These are phyloP conservation scores for Termitomyces sp. DNA, from an alignment of 768 basidiomycete genomes.

Conservation along the genomic window DNA sequence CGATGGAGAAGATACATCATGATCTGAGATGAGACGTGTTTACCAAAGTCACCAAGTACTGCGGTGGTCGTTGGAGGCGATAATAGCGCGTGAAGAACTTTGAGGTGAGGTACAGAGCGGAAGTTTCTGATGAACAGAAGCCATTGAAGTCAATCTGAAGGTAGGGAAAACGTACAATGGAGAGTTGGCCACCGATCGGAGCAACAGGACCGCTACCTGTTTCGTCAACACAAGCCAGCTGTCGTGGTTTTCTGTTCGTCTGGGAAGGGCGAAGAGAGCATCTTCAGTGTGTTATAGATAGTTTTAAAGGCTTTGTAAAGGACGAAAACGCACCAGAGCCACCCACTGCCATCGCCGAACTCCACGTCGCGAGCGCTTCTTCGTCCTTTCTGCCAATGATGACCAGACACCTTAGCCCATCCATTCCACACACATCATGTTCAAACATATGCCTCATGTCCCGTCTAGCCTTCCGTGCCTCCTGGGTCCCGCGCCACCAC, in stretches of 20 bases:
- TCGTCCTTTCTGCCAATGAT: slow-evolving; percentile 50
- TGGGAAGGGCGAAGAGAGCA: slow-evolving; percentile 33
- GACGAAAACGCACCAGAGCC: slow-evolving; percentile 24
- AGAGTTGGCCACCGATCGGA: slow-evolving; percentile 43
- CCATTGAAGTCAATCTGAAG: neutral
- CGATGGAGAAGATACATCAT: slow-evolving; percentile 41
- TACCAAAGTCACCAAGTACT: slow-evolving; percentile 26
- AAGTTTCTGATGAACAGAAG: slow-evolving; percentile 34
- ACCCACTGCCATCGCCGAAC: slow-evolving; percentile 25
- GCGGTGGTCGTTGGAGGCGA: slow-evolving; percentile 20
- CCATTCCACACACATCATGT: slow-evolving; percentile 45
- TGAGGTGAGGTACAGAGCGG: slow-evolving; percentile 41
- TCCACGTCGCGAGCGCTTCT: slow-evolving; percentile 42
- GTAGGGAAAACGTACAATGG: slow-evolving; percentile 39
- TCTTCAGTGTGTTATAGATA: slow-evolving; percentile 22
- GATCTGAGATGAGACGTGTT: slow-evolving; percentile 26
- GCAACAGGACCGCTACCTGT: slow-evolving; percentile 41
- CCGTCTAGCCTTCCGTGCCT: slow-evolving; percentile 33
- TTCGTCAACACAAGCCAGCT: slow-evolving; percentile 64
- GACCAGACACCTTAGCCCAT: slow-evolving; percentile 60
- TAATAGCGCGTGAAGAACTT: slow-evolving; percentile 45
- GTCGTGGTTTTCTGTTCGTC: slow-evolving; percentile 26
- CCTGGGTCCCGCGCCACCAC: slow-evolving; percentile 57
- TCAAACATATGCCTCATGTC: slow-evolving; percentile 48
- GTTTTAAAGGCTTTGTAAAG: neutral